Base-by-base conservation (phyloP, 1,284 basidiomycete species). In the Apiotrichum porosum region DNA sequence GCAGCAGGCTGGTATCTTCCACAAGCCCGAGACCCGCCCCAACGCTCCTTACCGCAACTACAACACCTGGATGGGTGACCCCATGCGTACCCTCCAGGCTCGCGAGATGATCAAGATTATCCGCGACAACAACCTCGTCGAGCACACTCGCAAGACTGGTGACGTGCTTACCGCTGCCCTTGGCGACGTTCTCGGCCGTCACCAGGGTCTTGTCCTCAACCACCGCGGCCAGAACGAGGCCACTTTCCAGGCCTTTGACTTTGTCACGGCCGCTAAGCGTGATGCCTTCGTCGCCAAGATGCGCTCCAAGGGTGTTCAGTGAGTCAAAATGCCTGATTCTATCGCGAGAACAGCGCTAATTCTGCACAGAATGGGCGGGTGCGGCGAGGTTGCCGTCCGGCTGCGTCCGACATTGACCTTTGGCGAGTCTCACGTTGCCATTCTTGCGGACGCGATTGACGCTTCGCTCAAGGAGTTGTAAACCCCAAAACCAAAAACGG, bases 221-320 rank as follows among this genome's bases (percentile, higher is more conserved):
- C 65, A 79, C 32, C 60, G 79, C 34, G 79, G 79, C 13, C 66
- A 78, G 56, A 68, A 69, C 9, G 59, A 72, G 31, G 79, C 77
- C 2, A 79, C 78, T 1, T 79, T 78, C 62, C 68, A 79, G 52
- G 73, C 78, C 0, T 80, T 74, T 58, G 78, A 80, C 60, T 65
- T 74, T 30, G 58, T 56, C 9, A 63, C 61, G 8, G 40, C 74
- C 0, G 56, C 54, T n/a, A 43, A 60, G 53, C 60, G 79, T 21
- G 78, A 80, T 57, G 41, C 47, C 38, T 74, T 79, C 50, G 61
- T 78, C 42, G 60, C 54, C 30, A 62, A 65, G 47, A 76, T 79
- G 74, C 66, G 75, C 49, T 49, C 59, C 37, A 56, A 64, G 32
- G 77, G 77, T 30, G 72, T 78, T 34, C 71, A 76, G 56, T 42